Evolutionary conservation across 108 stramenopile genomes (phyloP).

Genomic region (Epithemia pelagica): DNA sequence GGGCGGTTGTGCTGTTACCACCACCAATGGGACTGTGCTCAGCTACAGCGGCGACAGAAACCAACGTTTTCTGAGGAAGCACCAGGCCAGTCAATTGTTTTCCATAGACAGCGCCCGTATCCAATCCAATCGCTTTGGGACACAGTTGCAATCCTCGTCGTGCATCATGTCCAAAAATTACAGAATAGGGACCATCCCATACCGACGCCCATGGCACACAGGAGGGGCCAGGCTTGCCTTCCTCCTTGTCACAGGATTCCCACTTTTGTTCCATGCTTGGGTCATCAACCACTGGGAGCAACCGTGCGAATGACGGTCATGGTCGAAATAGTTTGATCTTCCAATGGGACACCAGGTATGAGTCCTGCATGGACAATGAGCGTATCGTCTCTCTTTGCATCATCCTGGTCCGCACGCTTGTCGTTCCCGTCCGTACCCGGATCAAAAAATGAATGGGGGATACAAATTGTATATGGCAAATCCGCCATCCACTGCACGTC

Average conservation of each 20-base stretch:
- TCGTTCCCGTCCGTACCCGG: constrained; percentile 11
- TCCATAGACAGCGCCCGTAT: constrained; percentile 88
- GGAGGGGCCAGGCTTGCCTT: not conserved
- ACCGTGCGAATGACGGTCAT: constrained; percentile 59
- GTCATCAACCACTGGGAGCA: not conserved
- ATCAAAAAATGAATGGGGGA: constrained; percentile 17
- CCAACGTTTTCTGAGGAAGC: constrained; percentile 53
- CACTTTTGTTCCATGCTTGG: not conserved
- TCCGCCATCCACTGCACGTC: constrained; percentile 67
- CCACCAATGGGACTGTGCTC: not conserved
- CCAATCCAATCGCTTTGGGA: constrained; percentile 57
- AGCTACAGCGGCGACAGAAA: constrained; percentile 42
- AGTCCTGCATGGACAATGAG: constrained; percentile 71
- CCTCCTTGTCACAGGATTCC: constrained; percentile 5
- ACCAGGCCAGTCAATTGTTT: constrained; percentile 70
- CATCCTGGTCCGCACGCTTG: not conserved
- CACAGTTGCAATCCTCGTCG: constrained; percentile 65
- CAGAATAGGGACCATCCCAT: constrained; percentile 56
- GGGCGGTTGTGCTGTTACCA: no score
- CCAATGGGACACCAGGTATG: constrained; percentile 29
- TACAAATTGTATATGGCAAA: constrained; percentile 62
- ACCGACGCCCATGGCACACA: constrained; percentile 37
- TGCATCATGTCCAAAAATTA: constrained; percentile 92
- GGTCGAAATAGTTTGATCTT: constrained; percentile 32
- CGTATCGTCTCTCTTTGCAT: constrained; percentile 18